Conservation (phyloP, 352 stramenopile genomes). For the Pythium brassicae region DNA sequence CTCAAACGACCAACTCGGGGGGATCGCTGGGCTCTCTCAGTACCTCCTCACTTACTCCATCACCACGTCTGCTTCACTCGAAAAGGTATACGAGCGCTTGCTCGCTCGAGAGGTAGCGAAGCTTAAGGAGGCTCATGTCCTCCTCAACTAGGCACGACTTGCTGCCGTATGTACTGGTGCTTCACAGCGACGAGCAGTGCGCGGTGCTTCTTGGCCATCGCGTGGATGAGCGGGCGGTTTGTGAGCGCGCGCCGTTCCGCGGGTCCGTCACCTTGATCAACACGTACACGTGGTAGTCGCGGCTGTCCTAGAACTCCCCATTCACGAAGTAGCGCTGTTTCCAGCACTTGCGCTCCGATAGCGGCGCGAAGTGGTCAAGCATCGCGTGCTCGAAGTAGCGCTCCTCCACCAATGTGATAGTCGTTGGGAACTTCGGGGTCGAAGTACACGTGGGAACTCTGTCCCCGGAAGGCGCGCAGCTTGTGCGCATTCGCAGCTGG, state of each 20-base stretch:
- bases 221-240: slow-evolving; percentile 73
- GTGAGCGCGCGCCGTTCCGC: slow-evolving; percentile 51
- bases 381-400: slow-evolving; percentile 57
- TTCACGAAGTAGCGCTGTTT: slow-evolving; percentile 90
- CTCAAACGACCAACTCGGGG: too few relatives aligned
- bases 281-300: slow-evolving; percentile 82
- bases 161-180: slow-evolving; percentile 95
- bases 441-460: slow-evolving; percentile 66
- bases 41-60: slow-evolving; percentile 1
- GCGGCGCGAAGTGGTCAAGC: slow-evolving; percentile 66
- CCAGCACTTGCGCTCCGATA: slow-evolving; percentile 58
- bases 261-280: slow-evolving; percentile 82
- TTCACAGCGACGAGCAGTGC: slow-evolving; percentile 89
- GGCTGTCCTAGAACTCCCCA: slow-evolving; percentile 77
- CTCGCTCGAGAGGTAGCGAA: slow-evolving; percentile 87
- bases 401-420: slow-evolving; percentile 35
- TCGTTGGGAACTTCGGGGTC: slow-evolving; percentile 25
- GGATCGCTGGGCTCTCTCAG: too few relatives aligned
- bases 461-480: slow-evolving; percentile 60
- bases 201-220: slow-evolving; percentile 65
- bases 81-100: slow-evolving; percentile 90
- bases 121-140: slow-evolving; percentile 74
- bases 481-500: slow-evolving; percentile 5
- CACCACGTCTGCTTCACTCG: background rate
- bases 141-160: slow-evolving; percentile 84